Evolutionary conservation across 441 rosid genomes (phyloP), one percentile per base, ranked within the genome.

Genomic region (Gossypium trilobum): DNA sequence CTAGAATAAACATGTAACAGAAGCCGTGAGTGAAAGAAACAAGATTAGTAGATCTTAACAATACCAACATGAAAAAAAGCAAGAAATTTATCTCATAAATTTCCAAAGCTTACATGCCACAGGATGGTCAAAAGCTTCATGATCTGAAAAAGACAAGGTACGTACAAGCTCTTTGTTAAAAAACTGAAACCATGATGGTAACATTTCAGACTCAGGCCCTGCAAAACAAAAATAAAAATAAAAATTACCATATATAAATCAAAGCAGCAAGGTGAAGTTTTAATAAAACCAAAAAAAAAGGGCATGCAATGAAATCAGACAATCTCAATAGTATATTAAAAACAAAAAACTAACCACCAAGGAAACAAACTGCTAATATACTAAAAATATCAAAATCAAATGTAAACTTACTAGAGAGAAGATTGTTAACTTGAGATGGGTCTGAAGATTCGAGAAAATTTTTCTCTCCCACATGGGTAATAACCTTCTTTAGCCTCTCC

Each of bases 91-190:
- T 72, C 68, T 36, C 78, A 82, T 13, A 74, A 56, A 25, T 19
- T 73, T 75, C 70, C 29, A 66, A 79, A 75, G 74, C 97, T 85
- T 88, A 95, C 98, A 95, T 68, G 97, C 95, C 83, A 95, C 97
- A 11, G 99, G 99, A 82, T 95, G 97, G 71, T 95, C 99, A 79
- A 91, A 93, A 71, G 99, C 91, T 86, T 93, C 98, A 74, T 95
- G 98, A 23, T 93, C 97, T 16, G 98, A 88, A 74, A 95, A 95
- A 3, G 97, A 88, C 73, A 87, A 82, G 42, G 86, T 79, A 25
- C 79, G 84, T 57, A 89, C 82, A 65, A 93, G 96, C 86, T 93
- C 97, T 78, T 85, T 83, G 70, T 93, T 89, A 77, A 92, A 86
- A 84, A 78, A 77, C 73, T 90, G 88, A 87, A 95, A 93, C 99